Evolutionary conservation across 257 asterid genomes (phyloP), one percentile per base, ranked within the genome.

Genomic region (Ilex asprella): DNA sequence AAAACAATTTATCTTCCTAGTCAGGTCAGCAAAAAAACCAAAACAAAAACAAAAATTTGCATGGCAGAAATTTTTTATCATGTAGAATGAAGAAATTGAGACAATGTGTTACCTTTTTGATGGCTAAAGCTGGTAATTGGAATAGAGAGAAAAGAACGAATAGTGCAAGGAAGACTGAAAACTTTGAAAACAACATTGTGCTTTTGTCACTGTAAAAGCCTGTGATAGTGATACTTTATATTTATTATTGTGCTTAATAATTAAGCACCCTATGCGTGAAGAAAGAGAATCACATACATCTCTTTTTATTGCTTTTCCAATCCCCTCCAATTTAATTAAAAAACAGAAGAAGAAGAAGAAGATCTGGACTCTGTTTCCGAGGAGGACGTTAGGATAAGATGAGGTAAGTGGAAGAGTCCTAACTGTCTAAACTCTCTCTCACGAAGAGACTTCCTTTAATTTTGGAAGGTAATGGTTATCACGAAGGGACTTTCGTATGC

Each of bases 111-210:
- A 84, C 92, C 86, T 80, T 82, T 75, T 81, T 84, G 6, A 69
- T 46, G 57, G 92, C 89, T 30, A 75, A 76, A 67, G 72, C 78
- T 63, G 85, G 86, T 71, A 67, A 53, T 31, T 75, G 74, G 31
- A 72, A 67, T 62, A 55, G 76, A 31, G 68, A 74, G 16, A 71
- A 64, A 69, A 75, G 69, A 67, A 78, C 43, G 59, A 77, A 63
- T 16, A 83, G 49, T 57, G 65, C 46, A 49, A 77, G 51, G 70
- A 73, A 62, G 12, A 7, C 65, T 55, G 82, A 61, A 70, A 59
- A 53, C 60, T 63, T 82, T 21, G 55, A 27, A 30, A 35, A 11
- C 3, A 67, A 62, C 81, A 78, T 78, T 12, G 2, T 66, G 66
- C 66, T 59, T 66, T 56, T 58, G n/a, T 64, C 49, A 55, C 60